Conservation (phyloP, 345 rosid species). For the Pistacia integerrima region DNA sequence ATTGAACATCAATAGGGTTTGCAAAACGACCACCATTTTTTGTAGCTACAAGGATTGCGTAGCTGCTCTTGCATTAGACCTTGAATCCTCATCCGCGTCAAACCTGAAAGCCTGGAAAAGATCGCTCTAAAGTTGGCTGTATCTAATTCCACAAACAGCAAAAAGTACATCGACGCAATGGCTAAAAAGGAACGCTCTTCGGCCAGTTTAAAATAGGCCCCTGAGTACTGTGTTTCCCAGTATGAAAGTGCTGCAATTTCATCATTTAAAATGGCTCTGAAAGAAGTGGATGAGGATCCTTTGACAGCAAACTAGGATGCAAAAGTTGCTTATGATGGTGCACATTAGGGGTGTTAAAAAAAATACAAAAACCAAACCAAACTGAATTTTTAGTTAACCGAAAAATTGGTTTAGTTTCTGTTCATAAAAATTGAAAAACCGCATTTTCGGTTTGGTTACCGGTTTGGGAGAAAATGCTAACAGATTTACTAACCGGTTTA, state of each 20-base stretch:
- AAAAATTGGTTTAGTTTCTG: too few species aligned
- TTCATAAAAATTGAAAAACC: too few species aligned
- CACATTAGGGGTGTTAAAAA: too few species aligned
- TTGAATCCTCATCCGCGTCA: neutral
- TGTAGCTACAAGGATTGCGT: neutral
- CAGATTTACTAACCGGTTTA: too few species aligned
- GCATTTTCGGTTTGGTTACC: too few species aligned
- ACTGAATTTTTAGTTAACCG: too few species aligned
- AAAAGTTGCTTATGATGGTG: too few species aligned
- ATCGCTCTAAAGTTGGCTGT: neutral
- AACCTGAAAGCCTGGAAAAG: neutral
- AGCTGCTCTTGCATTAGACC: neutral
- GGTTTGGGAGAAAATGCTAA: too few species aligned
- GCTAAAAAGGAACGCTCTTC: neutral
- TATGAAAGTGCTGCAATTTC: neutral
- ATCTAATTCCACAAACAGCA: conserved; percentile 2
- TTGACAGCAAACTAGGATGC: too few species aligned
- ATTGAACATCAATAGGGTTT: neutral
- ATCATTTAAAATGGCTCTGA: too few species aligned
- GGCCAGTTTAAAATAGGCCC: neutral
- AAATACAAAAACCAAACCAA: too few species aligned
- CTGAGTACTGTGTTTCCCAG: neutral
- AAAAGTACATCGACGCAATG: conserved; percentile 1
- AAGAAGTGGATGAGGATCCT: too few species aligned
- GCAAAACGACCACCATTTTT: neutral